Base-by-base conservation (phyloP, 495 filamentous ascomycete genomes). In the Aspergillus coremiiformis region DNA sequence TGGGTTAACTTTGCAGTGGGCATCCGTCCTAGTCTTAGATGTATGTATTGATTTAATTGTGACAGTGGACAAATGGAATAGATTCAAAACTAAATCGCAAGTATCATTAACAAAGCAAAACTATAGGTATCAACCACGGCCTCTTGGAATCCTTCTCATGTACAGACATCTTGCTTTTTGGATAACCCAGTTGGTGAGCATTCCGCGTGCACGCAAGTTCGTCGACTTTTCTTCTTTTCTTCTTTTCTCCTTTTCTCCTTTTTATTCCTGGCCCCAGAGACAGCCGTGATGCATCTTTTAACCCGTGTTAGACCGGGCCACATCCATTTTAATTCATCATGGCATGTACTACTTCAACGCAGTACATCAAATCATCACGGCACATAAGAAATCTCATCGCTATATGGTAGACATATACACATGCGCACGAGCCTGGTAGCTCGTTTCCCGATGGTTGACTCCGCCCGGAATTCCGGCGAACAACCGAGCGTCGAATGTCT, bases 81-180 rank as follows among this genome's bases (percentile, higher is more conserved):
- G 39, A 45, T 39, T 44, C n/a, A n/a, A 50, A 49, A 37, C 42
- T 35, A 41, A 29, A 44, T 48, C 21, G 29, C 30, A 51, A 42
- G 26, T 55, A 46, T 46, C 42, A 51, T 48, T 52, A 56, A 43
- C 44, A 51, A n/a, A 56, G 48, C 29, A 23, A 53, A 53, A 48
- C 49, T 4, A 35, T 44, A 50, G 63, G 56, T 59, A 59, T 63
- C 51, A 43, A 61, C 61, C 60, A 70, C 51, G 59, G 43, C 53
- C 47, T 53, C 37, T 58, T 57, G 39, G 55, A 47, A 19, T 15
- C 57, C 54, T 57, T 61, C 43, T 63, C 65, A 69, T 65, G 58
- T 70, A 70, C 66, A 68, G 51, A 55, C 51, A 61, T 59, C 49
- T 62, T 55, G 50, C 57, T 61, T 56, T n/a, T 52, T 56, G 42